Evolutionary conservation across 352 stramenopile genomes (phyloP), one percentile per base, ranked within the genome.

Genomic region (Globisporangium alternatum): DNA sequence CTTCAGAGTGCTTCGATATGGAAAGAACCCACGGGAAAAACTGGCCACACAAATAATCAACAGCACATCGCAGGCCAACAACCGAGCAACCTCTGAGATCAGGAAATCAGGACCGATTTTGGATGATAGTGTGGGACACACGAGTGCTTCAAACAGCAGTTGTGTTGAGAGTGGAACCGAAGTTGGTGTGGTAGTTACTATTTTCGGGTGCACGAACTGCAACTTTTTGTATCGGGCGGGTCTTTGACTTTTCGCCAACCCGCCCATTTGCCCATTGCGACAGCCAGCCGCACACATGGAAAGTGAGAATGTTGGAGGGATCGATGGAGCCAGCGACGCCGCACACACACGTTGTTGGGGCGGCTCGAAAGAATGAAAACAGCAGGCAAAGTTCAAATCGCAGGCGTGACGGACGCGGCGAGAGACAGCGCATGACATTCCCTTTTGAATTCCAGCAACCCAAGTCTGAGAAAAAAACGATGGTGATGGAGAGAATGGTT

Each of bases 151-250:
- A 54, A 58, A 45, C 10, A 52, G 45, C 4, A 35, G 7, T 21
- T 54, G 19, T 44, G 33, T 62, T 19, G 37, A 44, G 2, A 33
- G 52, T 33, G n/a, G 10, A 15, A 35, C 56, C 41, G 22, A 28
- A 47, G 9, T n/a, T 62, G 45, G 39, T 41, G 56, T 62, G 41
- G 15, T 21, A 25, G n/a, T 7, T 2, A 2, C 3, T 62, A 39
- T 62, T 53, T 54, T 54, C n/a, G 43, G 56, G 30, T n/a, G 43
- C n/a, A 9, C 56, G 28, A 62, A 62, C 56, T 62, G 56, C 56
- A 62, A 62, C 56, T 41, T 62, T 62, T 62, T 33, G 37, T 8
- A 60, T 59, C 33, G n/a, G 19, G 37, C 35, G 54, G 33, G 53
- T 48, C 10, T n/a, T 41, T 59, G 3, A 45, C 7, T 19, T 9